phyloP scores from a whole-genome alignment of 2,329 filamentous ascomycete species.

The Knoxdaviesia proteae region DNA sequence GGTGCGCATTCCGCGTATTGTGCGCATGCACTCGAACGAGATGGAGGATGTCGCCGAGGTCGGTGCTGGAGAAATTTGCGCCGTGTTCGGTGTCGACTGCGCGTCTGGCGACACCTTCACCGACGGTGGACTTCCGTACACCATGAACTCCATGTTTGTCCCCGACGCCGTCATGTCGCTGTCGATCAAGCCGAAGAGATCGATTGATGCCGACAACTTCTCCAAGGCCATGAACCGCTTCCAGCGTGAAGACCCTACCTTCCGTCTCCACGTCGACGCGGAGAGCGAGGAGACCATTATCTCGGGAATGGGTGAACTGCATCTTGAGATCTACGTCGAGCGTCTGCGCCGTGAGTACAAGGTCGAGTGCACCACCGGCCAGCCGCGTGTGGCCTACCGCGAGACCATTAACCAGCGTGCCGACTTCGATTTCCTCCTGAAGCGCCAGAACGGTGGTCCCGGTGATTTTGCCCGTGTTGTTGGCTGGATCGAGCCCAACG shows the following conservation, averaged over 20 bases:
- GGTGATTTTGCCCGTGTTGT: conserved; percentile 89
- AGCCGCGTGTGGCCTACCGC: conserved; percentile 90
- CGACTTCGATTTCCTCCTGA: conserved; percentile 81
- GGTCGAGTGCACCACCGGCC: conserved; percentile 85
- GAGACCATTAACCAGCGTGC: conserved; percentile 70
- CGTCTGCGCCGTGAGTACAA: conserved; percentile 93
- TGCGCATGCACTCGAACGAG: conserved; percentile 98
- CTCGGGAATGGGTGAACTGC: conserved; percentile 92
- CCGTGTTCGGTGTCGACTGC: conserved; percentile 94
- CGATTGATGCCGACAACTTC: conserved; percentile 81
- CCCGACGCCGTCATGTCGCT: conserved; percentile 96
- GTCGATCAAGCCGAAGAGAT: conserved; percentile 89
- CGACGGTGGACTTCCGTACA: conserved; percentile 77
- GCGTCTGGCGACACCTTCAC: conserved; percentile 97
- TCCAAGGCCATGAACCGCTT: conserved; percentile 98
- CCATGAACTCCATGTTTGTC: conserved; percentile 96
- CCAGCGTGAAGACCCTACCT: conserved; percentile 94
- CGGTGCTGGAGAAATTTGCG: conserved; percentile 91
- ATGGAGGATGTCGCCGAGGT: conserved; percentile 94
- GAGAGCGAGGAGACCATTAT: conserved; percentile 96
- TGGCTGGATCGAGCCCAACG: conserved; percentile 77
- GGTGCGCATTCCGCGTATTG: conserved; percentile 88
- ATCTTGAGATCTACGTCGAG: conserved; percentile 94
- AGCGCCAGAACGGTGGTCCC: conserved; percentile 87
- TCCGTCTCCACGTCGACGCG: conserved; percentile 77